Conservation (phyloP, 495 filamentous ascomycete genomes). For the Xylaria bambusicola region DNA sequence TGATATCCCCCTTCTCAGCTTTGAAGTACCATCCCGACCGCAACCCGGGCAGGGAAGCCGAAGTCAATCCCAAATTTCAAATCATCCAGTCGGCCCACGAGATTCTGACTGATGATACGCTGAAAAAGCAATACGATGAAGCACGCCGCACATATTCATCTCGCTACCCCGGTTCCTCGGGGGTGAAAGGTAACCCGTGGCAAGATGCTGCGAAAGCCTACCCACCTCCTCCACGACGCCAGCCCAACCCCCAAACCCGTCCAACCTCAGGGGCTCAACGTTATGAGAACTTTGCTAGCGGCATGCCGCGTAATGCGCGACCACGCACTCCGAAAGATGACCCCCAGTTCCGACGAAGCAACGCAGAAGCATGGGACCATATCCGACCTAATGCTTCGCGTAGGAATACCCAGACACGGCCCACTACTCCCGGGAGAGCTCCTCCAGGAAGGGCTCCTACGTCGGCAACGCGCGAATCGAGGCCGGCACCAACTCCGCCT, state of each 20-base stretch:
- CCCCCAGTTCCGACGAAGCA: conserved; percentile 24
- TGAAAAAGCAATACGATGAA: conserved; percentile 74
- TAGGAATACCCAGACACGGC: conserved; percentile 12
- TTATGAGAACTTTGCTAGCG: conserved; percentile 52
- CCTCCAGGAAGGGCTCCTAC: conserved; percentile 31
- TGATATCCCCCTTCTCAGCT: conserved; percentile 49
- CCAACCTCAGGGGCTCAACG: conserved; percentile 57
- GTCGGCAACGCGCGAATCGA: conserved; percentile 26
- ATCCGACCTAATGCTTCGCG: conserved; percentile 28
- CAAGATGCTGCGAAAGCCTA: conserved; percentile 47
- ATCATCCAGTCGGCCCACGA: conserved; percentile 84
- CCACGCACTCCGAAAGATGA: conserved; percentile 25
- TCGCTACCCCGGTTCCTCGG: conserved; percentile 44
- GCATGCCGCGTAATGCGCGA: conserved; percentile 44
- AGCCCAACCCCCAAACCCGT: conserved; percentile 37
- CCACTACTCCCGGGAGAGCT: conserved; percentile 7
- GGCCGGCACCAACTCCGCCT: conserved; percentile 11
- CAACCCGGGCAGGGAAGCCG: conserved; percentile 78
- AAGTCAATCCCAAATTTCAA: conserved; percentile 79
- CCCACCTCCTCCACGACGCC: conserved; percentile 48
- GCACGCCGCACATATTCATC: conserved; percentile 50
- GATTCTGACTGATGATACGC: conserved; percentile 68
- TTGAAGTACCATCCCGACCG: conserved; percentile 87
- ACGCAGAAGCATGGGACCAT: conserved; percentile 33
- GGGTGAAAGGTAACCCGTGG: conserved; percentile 56